Evolutionary conservation across 805 yeast species (phyloP).

Genomic region (Wickerhamomyces rabaulensis): DNA sequence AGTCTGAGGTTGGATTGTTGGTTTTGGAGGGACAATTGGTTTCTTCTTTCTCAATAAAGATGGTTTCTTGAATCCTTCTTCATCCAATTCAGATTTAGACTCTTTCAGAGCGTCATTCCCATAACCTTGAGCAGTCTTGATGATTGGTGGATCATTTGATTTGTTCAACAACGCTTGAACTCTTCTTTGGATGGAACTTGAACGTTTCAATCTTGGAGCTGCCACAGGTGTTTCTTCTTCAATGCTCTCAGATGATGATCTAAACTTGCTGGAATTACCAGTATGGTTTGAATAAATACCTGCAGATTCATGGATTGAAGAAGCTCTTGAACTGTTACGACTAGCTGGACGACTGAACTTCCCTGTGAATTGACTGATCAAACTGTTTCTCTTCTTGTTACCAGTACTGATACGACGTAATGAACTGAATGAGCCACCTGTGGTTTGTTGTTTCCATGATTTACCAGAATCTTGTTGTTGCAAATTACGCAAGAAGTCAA

Average conservation of each 20-base stretch:
- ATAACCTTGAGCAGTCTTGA: slow-evolving; percentile 73
- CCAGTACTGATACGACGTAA: slow-evolving; percentile 26
- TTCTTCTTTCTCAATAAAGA: slow-evolving; percentile 11
- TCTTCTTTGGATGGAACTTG: slow-evolving; percentile 24
- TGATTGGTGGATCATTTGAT: slow-evolving; percentile 38
- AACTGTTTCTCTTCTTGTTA: slow-evolving; percentile 14
- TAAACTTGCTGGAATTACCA: slow-evolving; percentile 10
- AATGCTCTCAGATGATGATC: slow-evolving; percentile 21
- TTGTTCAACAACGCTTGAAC: slow-evolving; percentile 26
- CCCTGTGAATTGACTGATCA: slow-evolving; percentile 24
- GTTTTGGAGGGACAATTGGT: slow-evolving; percentile 13
- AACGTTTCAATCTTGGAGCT: slow-evolving; percentile 11
- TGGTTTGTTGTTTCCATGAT: slow-evolving; percentile 27
- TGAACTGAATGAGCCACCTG: slow-evolving; percentile 28
- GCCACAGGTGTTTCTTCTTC: slow-evolving; percentile 15
- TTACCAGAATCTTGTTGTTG: slow-evolving; percentile 32
- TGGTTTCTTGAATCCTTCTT: slow-evolving; percentile 26
- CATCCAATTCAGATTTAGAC: slow-evolving; percentile 9
- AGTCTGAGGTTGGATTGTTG: slow-evolving; percentile 14
- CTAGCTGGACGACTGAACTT: slow-evolving; percentile 23
- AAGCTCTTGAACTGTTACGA: slow-evolving; percentile 23
- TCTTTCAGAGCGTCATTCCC: slow-evolving; percentile 56
- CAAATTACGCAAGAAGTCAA: slow-evolving; percentile 33
- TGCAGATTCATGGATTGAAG: slow-evolving; percentile 23
- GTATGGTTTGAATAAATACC: slow-evolving; percentile 13